Percentiles rank a stretch among this genome's conserved stretches.
Conservation (phyloP, 768 basidiomycete species). For the Pulveroboletus sp. region DNA sequence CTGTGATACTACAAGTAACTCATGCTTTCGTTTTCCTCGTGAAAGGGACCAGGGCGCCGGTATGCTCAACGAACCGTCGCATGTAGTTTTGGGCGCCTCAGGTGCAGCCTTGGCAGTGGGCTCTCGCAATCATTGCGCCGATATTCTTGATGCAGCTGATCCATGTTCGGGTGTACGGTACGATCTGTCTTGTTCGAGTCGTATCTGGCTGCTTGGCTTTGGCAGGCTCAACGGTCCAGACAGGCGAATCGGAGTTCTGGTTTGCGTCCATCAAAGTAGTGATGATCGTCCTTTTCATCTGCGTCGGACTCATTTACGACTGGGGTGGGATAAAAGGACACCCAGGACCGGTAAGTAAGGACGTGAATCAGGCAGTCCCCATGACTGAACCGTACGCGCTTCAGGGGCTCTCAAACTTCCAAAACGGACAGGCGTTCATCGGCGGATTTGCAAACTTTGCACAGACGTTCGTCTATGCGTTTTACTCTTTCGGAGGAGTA, state of each 20-base stretch:
- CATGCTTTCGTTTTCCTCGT: neutral
- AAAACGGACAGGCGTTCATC: conserved; percentile 46
- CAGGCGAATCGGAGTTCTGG: conserved; percentile 63
- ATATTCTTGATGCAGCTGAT: conserved; percentile 51
- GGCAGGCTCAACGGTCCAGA: neutral
- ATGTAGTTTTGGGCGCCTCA: conserved; percentile 42
- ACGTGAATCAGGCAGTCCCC: neutral
- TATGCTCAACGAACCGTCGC: neutral
- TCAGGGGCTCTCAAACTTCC: conserved; percentile 50
- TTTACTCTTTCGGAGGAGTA: conserved; percentile 65
- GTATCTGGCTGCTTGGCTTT: neutral
- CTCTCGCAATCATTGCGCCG: conserved; percentile 49
- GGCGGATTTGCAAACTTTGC: conserved; percentile 51
- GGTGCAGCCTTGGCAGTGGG: conserved; percentile 52
- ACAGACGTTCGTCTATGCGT: conserved; percentile 61
- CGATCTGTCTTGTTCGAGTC: neutral
- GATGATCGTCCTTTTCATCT: conserved; percentile 57
- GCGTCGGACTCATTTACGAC: conserved; percentile 57
- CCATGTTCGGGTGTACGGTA: conserved; percentile 53
- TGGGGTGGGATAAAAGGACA: conserved; percentile 57
- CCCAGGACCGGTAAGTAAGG: conserved; percentile 47
- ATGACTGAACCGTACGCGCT: conserved; percentile 1
- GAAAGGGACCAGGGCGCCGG: neutral
- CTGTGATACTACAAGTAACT: conserved; percentile 44
- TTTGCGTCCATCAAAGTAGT: conserved; percentile 59